Evolutionary conservation across 2,329 filamentous ascomycete genomes (phyloP).

Genomic region (Clarireedia monteithiana): DNA sequence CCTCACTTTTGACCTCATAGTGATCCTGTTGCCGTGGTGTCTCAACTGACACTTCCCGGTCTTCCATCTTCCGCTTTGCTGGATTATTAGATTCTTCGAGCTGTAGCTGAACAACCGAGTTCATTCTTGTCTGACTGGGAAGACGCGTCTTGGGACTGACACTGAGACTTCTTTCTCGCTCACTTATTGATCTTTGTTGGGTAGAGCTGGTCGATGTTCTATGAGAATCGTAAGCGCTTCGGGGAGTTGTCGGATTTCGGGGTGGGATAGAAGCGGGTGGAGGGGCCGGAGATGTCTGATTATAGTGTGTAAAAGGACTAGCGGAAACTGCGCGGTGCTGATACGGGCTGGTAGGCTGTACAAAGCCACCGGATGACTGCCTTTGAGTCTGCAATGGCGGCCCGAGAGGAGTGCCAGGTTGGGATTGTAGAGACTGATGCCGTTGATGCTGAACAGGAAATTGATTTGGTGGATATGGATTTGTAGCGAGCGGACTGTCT

Average conservation of each 20-base stretch:
- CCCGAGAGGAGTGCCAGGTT: constrained; percentile 39
- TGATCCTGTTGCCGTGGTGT: constrained; percentile 13
- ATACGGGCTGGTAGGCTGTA: constrained; percentile 52
- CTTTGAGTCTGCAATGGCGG: constrained; percentile 38
- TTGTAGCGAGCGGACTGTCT: constrained; percentile 40
- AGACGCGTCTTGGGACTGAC: constrained; percentile 71
- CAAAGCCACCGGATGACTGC: constrained; percentile 37
- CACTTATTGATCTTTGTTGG: constrained; percentile 44
- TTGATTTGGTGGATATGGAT: constrained; percentile 20
- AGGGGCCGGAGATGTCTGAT: constrained; percentile 31
- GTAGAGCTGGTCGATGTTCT: constrained; percentile 35
- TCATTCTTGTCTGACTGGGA: constrained; percentile 22
- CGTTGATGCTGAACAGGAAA: constrained; percentile 24
- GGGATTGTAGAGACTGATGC: constrained; percentile 25
- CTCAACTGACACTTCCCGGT: constrained; percentile 19
- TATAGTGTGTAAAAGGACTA: constrained; percentile 18
- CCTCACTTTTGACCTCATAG: constrained; percentile 12
- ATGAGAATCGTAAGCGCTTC: constrained; percentile 38
- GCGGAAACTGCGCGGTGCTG: constrained; percentile 39
- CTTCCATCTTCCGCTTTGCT: constrained; percentile 26
- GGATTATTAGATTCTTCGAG: constrained; percentile 18
- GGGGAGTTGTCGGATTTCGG: constrained; percentile 36
- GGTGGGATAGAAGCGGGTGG: constrained; percentile 31
- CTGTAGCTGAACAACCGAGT: constrained; percentile 11
- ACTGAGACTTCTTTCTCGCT: constrained; percentile 64